phyloP scores from a whole-genome alignment of 163 green algal species.

The Volvox carteri region DNA sequence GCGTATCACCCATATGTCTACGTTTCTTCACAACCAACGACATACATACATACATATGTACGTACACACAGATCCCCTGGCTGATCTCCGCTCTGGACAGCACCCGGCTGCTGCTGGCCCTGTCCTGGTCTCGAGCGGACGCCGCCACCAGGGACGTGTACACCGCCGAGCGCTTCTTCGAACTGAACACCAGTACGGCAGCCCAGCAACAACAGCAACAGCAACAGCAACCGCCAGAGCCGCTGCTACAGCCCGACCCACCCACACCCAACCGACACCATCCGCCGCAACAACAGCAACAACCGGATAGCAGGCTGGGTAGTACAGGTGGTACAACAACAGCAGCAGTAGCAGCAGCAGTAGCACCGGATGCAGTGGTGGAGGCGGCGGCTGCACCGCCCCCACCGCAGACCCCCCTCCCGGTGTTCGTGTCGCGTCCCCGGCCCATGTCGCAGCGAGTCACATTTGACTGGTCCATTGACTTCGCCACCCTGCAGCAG shows the following conservation, averaged over 20 bases:
- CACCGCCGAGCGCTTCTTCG: constrained; percentile 40
- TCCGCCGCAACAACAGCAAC: background rate
- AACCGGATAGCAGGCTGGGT: background rate
- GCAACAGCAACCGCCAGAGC: background rate
- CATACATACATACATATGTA: too few species aligned
- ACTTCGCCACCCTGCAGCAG: constrained; percentile 53
- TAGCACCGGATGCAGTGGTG: background rate
- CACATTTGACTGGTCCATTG: constrained; percentile 55
- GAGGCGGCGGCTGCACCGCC: constrained; percentile 1
- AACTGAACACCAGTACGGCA: background rate
- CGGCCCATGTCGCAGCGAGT: constrained; percentile 42
- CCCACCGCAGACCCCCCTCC: background rate
- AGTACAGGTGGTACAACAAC: background rate
- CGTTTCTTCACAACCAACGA: too few species aligned
- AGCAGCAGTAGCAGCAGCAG: background rate
- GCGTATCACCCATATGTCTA: too few species aligned
- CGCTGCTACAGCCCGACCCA: background rate
- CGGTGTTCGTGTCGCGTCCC: background rate
- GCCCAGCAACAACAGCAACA: constrained; percentile 24
- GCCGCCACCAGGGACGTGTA: constrained; percentile 47
- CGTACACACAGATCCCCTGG: constrained; percentile 46
- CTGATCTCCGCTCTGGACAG: constrained; percentile 7
- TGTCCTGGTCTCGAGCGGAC: constrained; percentile 43
- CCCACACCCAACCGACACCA: background rate
- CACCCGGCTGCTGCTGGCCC: constrained; percentile 33